phyloP scores from a whole-genome alignment of 164 flowering plant species.

The Paratinospora sagittata region DNA sequence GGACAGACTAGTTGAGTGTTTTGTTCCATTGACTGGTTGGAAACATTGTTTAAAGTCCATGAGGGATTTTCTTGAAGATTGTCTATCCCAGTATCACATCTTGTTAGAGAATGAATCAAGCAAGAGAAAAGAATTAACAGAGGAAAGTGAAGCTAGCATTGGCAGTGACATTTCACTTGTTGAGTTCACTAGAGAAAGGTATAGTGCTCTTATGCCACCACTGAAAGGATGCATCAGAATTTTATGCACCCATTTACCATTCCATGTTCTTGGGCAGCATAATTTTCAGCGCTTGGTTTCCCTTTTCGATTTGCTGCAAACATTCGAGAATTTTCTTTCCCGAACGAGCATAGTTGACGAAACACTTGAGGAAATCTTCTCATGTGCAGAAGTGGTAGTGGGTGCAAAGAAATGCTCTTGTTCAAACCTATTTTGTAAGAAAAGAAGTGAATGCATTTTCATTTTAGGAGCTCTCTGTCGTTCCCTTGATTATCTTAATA shows the following conservation, averaged over 20 bases:
- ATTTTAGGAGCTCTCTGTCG: conserved; percentile 21
- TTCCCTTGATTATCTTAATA: conserved; percentile 23
- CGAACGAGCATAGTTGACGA: conserved; percentile 21
- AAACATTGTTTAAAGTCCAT: conserved; percentile 27
- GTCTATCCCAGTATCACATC: conserved; percentile 29
- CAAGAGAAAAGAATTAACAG: background rate
- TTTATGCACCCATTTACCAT: conserved; percentile 44
- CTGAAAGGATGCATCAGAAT: conserved; percentile 31
- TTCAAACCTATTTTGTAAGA: background rate
- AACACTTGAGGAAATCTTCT: conserved; percentile 35
- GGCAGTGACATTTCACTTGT: conserved; percentile 26
- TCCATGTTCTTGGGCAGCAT: conserved; percentile 12
- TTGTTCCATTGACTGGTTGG: conserved; percentile 45
- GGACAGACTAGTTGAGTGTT: conserved; percentile 35
- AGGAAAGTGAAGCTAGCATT: background rate
- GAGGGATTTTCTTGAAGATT: conserved; percentile 44
- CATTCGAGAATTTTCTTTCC: conserved; percentile 26
- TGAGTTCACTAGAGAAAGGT: conserved; percentile 32
- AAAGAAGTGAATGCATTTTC: conserved; percentile 26
- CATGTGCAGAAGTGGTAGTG: conserved; percentile 4
- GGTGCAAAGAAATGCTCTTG: background rate
- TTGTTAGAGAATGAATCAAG: conserved; percentile 29
- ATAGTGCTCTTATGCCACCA: conserved; percentile 10
- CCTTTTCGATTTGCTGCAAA: conserved; percentile 27
- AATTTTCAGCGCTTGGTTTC: conserved; percentile 21